These are phyloP conservation scores for Dothistroma septosporum DNA, from an alignment of 2,329 filamentous ascomycete genomes.

Conservation along the genomic window DNA sequence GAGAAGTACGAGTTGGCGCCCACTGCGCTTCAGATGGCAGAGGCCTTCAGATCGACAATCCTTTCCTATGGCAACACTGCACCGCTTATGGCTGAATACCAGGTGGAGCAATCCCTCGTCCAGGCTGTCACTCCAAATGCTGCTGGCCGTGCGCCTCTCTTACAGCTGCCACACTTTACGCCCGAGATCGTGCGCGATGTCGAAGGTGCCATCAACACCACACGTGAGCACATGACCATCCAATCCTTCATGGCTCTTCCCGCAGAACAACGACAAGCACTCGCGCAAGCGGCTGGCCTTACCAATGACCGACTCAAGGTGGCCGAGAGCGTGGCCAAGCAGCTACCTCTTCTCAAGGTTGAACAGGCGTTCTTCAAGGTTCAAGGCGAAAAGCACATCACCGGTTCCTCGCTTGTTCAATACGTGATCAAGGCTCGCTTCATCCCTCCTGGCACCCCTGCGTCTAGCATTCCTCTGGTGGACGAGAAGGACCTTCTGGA, in stretches of 20 bases:
- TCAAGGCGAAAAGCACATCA: constrained; percentile 86
- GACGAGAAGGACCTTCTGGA: constrained; percentile 81
- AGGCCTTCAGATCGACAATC: constrained; percentile 80
- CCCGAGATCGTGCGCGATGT: constrained; percentile 58
- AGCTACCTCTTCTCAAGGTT: constrained; percentile 78
- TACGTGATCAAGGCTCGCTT: constrained; percentile 94
- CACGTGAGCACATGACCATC: constrained; percentile 66
- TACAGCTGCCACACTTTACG: constrained; percentile 87
- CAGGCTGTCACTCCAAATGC: constrained; percentile 85
- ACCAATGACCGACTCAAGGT: constrained; percentile 71
- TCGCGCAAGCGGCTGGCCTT: constrained; percentile 66
- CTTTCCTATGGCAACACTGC: constrained; percentile 80
- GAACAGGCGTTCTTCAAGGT: constrained; percentile 99
- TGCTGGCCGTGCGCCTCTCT: constrained; percentile 55
- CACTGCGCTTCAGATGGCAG: constrained; percentile 77
- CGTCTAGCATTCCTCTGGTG: constrained; percentile 65
- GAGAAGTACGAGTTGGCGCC: constrained; percentile 88
- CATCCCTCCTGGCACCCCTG: constrained; percentile 73
- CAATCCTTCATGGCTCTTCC: constrained; percentile 86
- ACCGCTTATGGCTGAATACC: constrained; percentile 78
- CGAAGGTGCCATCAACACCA: constrained; percentile 52
- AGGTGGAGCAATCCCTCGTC: constrained; percentile 77
- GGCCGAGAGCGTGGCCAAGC: constrained; percentile 70
- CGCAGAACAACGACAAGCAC: constrained; percentile 68
- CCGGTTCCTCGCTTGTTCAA: constrained; percentile 85